Evolutionary conservation across 2,329 filamentous ascomycete species (phyloP).

Genomic region (Hypoxylon sp.): DNA sequence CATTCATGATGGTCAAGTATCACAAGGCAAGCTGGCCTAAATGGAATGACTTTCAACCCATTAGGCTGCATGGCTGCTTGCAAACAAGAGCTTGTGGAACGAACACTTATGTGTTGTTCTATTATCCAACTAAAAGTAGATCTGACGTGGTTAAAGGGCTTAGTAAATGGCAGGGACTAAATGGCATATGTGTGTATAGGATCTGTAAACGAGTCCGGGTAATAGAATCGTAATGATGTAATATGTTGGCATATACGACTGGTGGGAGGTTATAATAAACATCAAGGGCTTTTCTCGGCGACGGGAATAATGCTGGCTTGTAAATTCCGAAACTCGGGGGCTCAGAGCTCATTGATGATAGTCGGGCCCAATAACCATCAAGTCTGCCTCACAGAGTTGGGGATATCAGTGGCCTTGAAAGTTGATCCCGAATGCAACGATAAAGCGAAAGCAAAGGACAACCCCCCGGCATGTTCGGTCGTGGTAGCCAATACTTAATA

Average conservation of each 20-base stretch:
- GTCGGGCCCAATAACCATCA: slow-evolving; percentile 4
- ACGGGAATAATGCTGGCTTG: slow-evolving; percentile 5
- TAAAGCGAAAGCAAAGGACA: slow-evolving; percentile 5
- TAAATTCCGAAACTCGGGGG: slow-evolving; percentile 20
- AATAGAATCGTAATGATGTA: not conserved
- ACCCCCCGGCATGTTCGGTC: not conserved
- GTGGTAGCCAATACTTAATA: not conserved
- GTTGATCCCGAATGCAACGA: slow-evolving; percentile 9
- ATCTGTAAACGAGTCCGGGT: not conserved
- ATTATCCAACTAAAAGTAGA: slow-evolving; percentile 18
- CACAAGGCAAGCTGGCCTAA: slow-evolving; percentile 14
- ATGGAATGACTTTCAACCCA: slow-evolving; percentile 8
- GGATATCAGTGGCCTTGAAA: slow-evolving; percentile 3
- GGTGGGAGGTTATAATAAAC: not conserved
- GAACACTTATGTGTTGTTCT: slow-evolving; percentile 12
- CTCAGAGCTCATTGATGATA: not conserved
- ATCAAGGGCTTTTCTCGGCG: not conserved
- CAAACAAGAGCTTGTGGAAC: slow-evolving; percentile 23
- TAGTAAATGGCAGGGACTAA: not conserved
- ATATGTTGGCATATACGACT: not conserved
- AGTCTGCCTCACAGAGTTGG: not conserved
- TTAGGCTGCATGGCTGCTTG: slow-evolving; percentile 18
- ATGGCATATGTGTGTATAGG: not conserved
- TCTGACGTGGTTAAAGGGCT: slow-evolving; percentile 14
- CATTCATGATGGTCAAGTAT: slow-evolving; percentile 9